Evolutionary conservation across 306 rosid genomes (phyloP).

Genomic region (Trifolium repens): DNA sequence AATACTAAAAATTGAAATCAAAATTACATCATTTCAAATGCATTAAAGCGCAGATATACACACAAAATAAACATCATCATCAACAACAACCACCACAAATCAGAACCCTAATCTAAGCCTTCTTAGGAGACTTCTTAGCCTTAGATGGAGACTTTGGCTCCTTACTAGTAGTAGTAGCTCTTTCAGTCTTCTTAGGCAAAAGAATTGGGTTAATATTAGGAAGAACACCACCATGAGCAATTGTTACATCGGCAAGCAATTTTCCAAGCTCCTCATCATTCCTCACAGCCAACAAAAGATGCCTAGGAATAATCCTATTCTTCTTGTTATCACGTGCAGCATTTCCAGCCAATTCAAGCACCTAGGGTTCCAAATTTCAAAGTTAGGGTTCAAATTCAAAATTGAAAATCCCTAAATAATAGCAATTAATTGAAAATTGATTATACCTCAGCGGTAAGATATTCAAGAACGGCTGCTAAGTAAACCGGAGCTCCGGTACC

Average conservation of each 20-base stretch:
- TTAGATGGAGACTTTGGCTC: slow-evolving; percentile 77
- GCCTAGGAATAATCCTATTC: slow-evolving; percentile 78
- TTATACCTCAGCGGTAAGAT: slow-evolving; percentile 66
- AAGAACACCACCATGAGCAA: slow-evolving; percentile 86
- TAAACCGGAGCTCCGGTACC: slow-evolving; percentile 72
- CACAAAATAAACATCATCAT: slow-evolving; percentile 30
- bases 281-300: slow-evolving; percentile 74
- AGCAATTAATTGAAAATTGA: background rate
- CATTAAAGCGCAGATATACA: slow-evolving; percentile 41
- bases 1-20: background rate
- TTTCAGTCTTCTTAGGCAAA: slow-evolving; percentile 71
- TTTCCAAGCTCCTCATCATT: slow-evolving; percentile 89
- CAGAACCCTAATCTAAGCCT: slow-evolving; percentile 43
- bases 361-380: slow-evolving; percentile 48
- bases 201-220: slow-evolving; percentile 84
- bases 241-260: slow-evolving; percentile 79
- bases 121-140: slow-evolving; percentile 73
- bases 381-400: slow-evolving; percentile 26
- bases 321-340: slow-evolving; percentile 93
- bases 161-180: slow-evolving; percentile 19
- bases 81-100: background rate
- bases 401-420: background rate
- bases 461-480: slow-evolving; percentile 72
- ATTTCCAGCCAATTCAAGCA: slow-evolving; percentile 88
- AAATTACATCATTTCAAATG: background rate